Evolutionary conservation across 352 stramenopile genomes (phyloP).

Genomic region (Pythium dissotocum): DNA sequence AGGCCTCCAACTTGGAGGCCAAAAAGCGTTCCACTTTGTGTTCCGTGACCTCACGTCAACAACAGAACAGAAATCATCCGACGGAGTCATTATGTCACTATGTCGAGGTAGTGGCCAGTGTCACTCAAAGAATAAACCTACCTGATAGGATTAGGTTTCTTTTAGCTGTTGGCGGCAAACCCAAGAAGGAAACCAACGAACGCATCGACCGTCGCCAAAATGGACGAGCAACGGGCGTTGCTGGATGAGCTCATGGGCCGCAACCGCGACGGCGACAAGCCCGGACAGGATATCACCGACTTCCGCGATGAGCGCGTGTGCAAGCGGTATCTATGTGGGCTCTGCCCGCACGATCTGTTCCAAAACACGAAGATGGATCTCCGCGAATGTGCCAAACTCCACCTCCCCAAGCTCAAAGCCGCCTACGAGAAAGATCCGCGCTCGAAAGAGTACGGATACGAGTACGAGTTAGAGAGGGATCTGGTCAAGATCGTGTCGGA

Average conservation of each 20-base stretch:
- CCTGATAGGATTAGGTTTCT: background rate
- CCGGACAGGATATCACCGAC: slow-evolving; percentile 75
- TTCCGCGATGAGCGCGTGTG: slow-evolving; percentile 75
- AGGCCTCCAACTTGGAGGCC: too few species aligned
- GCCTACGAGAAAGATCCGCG: slow-evolving; percentile 52
- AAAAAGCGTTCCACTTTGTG: background rate
- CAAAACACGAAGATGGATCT: slow-evolving; percentile 89
- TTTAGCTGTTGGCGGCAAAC: background rate
- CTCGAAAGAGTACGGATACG: slow-evolving; percentile 60
- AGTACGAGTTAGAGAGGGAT: slow-evolving; percentile 65
- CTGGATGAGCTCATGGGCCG: slow-evolving; percentile 91
- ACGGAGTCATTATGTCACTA: background rate
- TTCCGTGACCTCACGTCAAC: slow-evolving; percentile 3
- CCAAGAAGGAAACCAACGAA: background rate
- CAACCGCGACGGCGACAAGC: slow-evolving; percentile 88
- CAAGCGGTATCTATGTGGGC: slow-evolving; percentile 78
- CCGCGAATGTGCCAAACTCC: slow-evolving; percentile 65
- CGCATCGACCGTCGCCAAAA: slow-evolving; percentile 17
- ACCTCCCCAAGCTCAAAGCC: slow-evolving; percentile 68
- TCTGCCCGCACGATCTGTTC: slow-evolving; percentile 89
- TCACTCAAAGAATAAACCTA: background rate
- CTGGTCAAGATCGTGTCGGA: slow-evolving; percentile 63
- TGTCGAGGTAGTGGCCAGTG: background rate
- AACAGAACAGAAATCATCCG: background rate
- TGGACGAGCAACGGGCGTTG: slow-evolving; percentile 86